Conservation (phyloP, 2,329 filamentous ascomycete genomes). For the Uncinocarpus reesii region DNA sequence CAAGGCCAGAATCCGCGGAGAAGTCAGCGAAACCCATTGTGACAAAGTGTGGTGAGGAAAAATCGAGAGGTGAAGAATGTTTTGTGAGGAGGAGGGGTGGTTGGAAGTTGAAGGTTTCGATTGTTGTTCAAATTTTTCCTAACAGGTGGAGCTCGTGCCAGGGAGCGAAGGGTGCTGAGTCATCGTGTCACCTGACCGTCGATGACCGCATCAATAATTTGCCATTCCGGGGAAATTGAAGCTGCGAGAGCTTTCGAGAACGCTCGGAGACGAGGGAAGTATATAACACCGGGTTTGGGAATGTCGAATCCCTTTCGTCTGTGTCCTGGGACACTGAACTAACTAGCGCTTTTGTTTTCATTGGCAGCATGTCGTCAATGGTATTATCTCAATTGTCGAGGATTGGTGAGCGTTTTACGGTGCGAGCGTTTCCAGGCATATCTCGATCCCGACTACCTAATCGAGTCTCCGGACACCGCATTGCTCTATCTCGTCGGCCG, state of each 20-base stretch:
- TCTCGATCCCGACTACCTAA: not conserved
- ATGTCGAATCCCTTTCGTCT: not conserved
- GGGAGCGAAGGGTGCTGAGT: not conserved
- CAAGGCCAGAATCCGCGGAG: conserved; percentile 51
- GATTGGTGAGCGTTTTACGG: not conserved
- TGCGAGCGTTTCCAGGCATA: conserved; percentile 3
- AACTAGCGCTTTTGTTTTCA: not conserved
- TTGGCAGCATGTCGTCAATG: conserved; percentile 1
- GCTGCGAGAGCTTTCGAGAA: conserved; percentile 13
- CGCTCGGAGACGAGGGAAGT: not conserved
- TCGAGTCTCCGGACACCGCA: conserved; percentile 3
- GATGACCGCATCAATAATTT: not conserved
- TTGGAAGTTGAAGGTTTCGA: conserved; percentile 1
- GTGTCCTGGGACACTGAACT: not conserved
- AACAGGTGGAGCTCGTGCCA: not conserved
- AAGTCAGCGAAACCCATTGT: conserved; percentile 60
- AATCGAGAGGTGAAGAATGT: conserved; percentile 17
- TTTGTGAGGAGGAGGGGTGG: conserved; percentile 19
- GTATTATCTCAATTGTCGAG: conserved; percentile 3
- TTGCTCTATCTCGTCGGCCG: not conserved
- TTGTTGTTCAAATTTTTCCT: conserved; percentile 12
- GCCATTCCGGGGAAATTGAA: not conserved
- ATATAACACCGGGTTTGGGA: not conserved
- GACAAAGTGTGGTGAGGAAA: conserved; percentile 22
- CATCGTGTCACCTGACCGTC: conserved; percentile 7